Evolutionary conservation across 805 yeast genomes (phyloP).

Genomic region (Metschnikowia bowlesiae): DNA sequence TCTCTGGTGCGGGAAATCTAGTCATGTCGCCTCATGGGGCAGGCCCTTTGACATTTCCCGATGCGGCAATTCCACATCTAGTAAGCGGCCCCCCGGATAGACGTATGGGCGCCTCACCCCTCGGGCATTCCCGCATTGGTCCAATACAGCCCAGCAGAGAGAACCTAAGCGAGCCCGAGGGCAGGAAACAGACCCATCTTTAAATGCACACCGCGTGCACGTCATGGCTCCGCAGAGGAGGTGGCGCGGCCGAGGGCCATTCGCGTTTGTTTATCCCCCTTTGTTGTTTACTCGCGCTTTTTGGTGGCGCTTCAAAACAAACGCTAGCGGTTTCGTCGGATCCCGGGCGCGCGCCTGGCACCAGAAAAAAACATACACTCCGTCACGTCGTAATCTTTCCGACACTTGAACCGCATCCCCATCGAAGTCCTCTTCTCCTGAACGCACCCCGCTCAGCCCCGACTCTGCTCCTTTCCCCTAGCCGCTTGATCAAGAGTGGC

Average conservation of each 20-base stretch:
- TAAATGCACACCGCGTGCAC: background rate
- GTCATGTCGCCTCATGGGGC: too few species aligned
- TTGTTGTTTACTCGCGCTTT: conserved; percentile 14
- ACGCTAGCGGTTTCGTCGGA: background rate
- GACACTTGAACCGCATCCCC: background rate
- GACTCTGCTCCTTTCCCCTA: background rate
- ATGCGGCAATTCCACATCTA: too few species aligned
- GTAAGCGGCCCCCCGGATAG: too few species aligned
- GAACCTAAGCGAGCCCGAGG: too few species aligned
- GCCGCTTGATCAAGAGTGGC: conserved; percentile 1
- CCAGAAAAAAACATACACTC: conserved; percentile 3
- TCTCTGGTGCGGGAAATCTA: too few species aligned
- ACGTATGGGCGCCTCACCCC: too few species aligned
- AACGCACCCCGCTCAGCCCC: background rate
- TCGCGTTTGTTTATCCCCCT: conserved; percentile 20
- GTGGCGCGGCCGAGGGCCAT: background rate
- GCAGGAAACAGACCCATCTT: too few species aligned
- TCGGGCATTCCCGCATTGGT: too few species aligned
- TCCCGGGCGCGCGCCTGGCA: conserved; percentile 3
- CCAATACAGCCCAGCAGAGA: background rate
- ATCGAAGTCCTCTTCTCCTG: background rate
- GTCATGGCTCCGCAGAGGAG: background rate
- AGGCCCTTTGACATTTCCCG: too few species aligned
- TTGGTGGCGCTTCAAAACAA: conserved; percentile 5
- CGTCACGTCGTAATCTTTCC: background rate